A percentile compares a stretch with the other conserved stretches of the same genome.
These are phyloP conservation scores for Lignosus rhinocerotis DNA, from an alignment of 1,284 basidiomycete species.

Conservation along the genomic window DNA sequence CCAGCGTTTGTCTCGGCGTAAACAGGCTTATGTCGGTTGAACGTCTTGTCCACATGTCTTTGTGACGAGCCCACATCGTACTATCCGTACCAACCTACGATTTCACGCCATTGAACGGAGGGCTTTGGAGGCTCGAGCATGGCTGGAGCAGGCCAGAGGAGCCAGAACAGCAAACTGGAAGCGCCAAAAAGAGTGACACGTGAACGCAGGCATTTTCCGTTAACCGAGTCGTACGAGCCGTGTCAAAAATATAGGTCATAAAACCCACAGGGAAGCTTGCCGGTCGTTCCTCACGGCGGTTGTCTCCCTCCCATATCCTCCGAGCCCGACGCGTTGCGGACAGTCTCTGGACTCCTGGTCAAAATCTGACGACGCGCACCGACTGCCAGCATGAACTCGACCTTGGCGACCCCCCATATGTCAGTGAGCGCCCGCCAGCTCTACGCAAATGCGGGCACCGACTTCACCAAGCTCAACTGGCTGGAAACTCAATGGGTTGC, in stretches of 20 bases:
- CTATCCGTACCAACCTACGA: neutral
- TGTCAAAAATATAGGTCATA: conserved; percentile 13
- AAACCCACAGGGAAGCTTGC: conserved; percentile 7
- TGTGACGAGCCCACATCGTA: no score
- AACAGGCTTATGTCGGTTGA: no score
- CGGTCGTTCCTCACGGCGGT: conserved; percentile 11
- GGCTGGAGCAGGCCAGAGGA: conserved; percentile 23
- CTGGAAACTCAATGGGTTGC: conserved; percentile 78
- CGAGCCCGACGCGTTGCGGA: conserved; percentile 3
- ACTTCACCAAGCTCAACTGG: conserved; percentile 72
- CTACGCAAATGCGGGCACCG: conserved; percentile 50
- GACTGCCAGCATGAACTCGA: conserved; percentile 28
- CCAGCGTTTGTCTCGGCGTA: no score
- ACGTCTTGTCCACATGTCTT: no score
- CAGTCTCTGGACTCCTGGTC: neutral
- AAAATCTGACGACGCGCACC: neutral
- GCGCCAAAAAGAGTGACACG: conserved; percentile 5
- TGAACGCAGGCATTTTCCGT: conserved; percentile 4
- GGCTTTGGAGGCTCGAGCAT: neutral
- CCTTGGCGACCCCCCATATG: conserved; percentile 22
- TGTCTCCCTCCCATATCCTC: conserved; percentile 12
- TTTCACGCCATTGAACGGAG: neutral
- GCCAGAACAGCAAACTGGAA: conserved; percentile 4
- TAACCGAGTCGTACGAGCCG: conserved; percentile 24
- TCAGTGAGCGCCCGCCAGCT: conserved; percentile 38